Evolutionary conservation across 1,284 basidiomycete species (phyloP).

Genomic region (Malassezia obtusa): DNA sequence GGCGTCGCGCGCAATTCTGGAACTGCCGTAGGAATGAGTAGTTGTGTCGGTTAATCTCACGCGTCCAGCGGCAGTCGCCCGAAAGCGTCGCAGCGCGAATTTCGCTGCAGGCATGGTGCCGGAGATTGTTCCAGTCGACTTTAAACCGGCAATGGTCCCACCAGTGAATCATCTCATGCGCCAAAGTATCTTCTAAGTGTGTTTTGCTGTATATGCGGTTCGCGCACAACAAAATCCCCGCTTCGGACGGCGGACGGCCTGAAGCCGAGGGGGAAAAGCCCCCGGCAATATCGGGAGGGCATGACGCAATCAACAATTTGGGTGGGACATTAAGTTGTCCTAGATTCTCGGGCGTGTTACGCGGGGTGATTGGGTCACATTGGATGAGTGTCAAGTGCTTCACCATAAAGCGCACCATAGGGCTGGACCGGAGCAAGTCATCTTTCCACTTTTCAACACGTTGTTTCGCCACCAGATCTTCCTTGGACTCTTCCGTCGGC

Average conservation of each 20-base stretch:
- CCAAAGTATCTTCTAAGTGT: conserved; percentile 83
- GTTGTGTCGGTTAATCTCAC: conserved; percentile 65
- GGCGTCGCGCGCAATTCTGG: conserved; percentile 74
- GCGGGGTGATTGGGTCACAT: conserved; percentile 30
- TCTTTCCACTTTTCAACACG: conserved; percentile 39
- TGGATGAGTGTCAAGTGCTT: conserved; percentile 37
- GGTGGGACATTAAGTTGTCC: conserved; percentile 6
- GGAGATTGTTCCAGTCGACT: conserved; percentile 76
- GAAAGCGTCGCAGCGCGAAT: conserved; percentile 87
- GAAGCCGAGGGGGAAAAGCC: conserved; percentile 37
- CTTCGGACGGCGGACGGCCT: conserved; percentile 19
- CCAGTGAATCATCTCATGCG: conserved; percentile 91
- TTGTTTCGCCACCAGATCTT: conserved; percentile 18
- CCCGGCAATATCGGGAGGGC: conserved; percentile 31
- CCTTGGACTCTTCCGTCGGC: background rate
- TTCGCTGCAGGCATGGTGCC: conserved; percentile 94
- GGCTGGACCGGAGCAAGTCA: conserved; percentile 36
- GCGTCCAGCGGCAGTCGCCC: conserved; percentile 75
- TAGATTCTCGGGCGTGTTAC: background rate
- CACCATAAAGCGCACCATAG: conserved; percentile 47
- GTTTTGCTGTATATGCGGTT: conserved; percentile 57
- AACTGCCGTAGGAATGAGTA: conserved; percentile 82
- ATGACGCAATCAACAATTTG: conserved; percentile 33
- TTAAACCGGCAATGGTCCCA: conserved; percentile 91
- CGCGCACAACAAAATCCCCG: conserved; percentile 36